Evolutionary conservation across 1,139 yeast genomes (phyloP), one percentile per base, ranked within the genome.

Genomic region (Pichia sp.): DNA sequence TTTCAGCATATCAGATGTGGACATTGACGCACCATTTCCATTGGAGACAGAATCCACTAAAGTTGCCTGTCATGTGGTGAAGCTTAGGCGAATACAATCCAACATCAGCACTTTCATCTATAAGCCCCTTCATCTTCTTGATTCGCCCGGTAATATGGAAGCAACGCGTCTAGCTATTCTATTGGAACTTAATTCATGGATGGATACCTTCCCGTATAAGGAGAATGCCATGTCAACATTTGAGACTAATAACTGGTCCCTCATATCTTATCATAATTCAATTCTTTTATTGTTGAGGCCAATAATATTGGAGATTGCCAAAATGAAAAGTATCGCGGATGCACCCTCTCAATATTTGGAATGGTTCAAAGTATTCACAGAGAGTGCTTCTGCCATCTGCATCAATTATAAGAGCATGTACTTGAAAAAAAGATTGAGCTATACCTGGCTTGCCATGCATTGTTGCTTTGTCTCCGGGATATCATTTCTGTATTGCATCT

Each of bases 21-120:
- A 53, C 28, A 53, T 53, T 30, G 56, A 52, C 38, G 48, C 46
- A 5, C 55, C 51, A 3, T 38, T 49, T 22, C 57, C 58, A 6
- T 9, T 37, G 1, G 49, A 42, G 22, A 41, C 37, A 3, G 37
- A 34, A 6, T 49, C 43, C 13, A 39, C 39, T 2, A 34, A 27
- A 22, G 56, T 63, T 11, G 61, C 62, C 4, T 44, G 52, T 22
- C 56, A 62, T 32, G 60, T 63, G 11, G 55, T 64, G 17, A 53
- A 53, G 29, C 41, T 63, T 13, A 41, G 69, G 35, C 46, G 55
- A 30, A 55, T 64, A 6, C 62, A 58, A 33, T 56, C 59, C 5
- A 53, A 45, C 32, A 57, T 58, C 16, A 53, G 54, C 28, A 45
- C 58, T 1, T 56, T 56, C 37, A 56, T 58, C 12, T 56, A 56